Evolutionary conservation across 306 rosid genomes (phyloP), one percentile per base, ranked within the genome.

Genomic region (Gillenia trifoliata): DNA sequence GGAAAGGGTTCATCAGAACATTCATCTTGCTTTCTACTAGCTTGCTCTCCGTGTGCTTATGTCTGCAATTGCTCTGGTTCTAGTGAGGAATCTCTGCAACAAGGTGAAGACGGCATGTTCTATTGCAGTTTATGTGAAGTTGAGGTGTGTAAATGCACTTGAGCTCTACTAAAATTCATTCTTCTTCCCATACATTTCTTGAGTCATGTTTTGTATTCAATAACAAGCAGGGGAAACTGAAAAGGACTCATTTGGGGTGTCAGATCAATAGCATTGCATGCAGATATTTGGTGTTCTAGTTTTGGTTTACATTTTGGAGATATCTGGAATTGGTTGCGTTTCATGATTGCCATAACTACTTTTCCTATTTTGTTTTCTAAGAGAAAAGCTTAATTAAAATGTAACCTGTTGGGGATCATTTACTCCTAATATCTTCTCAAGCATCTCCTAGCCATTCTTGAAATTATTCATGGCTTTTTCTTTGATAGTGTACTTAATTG

Each of bases 111-210:
- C 77, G 97, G 97, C 85, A 92, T 89, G 97, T 92, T 94, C 85
- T 94, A 85, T 77, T 94, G 99, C 88, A 94, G 93, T 80, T 85
- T 94, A 85, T 94, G 99, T 85, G 96, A 94, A 90, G 99, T 92
- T 74, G 99, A 94, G 99, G 97, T 94, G 79, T 34, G 96, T 83
- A 45, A 65, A 77, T 26, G 73, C 67, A 71, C 77, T 73, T 80
- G 34, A 10, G 47, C 54, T 77, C 23, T 25, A 13, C 64, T 13
- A 19, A 75, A 10, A 8, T 3, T 72, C 77, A 7, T 36, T 49
- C 50, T 68, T 67, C 59, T 22, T 10, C 11, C 55, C 54, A 29
- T 34, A 47, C 5, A 54, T 36, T 29, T 66, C 17, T 64, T 67
- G 40, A n/a, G 26, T 8, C 16, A 15, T 68, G 20, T 49, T 80